A percentile compares a stretch with the other conserved stretches of the same genome.
phyloP scores from a whole-genome alignment of 495 filamentous ascomycete species.

The Annulohypoxylon nitens region DNA sequence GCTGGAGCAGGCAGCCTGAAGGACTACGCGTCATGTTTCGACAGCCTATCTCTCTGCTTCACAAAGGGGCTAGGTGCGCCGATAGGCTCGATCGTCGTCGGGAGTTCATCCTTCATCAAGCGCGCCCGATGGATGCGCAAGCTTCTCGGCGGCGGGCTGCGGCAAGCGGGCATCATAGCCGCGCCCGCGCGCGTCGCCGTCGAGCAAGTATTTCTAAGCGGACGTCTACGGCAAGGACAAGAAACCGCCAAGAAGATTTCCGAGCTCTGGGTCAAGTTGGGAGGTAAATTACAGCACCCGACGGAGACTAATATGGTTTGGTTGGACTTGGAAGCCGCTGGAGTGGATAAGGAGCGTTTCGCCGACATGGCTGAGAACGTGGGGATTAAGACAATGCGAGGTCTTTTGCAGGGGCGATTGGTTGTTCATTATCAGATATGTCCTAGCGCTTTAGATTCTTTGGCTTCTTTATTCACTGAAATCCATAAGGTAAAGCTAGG shows the following conservation, averaged over 20 bases:
- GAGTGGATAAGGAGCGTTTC: neutral
- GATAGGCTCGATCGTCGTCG: conserved; percentile 83
- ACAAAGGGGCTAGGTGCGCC: conserved; percentile 92
- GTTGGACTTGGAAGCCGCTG: conserved; percentile 74
- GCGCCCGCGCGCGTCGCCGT: conserved; percentile 74
- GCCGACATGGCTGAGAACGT: conserved; percentile 2
- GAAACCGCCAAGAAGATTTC: conserved; percentile 74
- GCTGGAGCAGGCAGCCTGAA: conserved; percentile 70
- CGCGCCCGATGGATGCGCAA: conserved; percentile 86
- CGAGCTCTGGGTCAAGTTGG: conserved; percentile 71
- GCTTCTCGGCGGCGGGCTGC: conserved; percentile 82
- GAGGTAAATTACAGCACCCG: conserved; percentile 69
- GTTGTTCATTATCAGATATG: conserved; percentile 14
- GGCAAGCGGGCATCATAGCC: conserved; percentile 78
- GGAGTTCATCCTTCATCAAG: conserved; percentile 73
- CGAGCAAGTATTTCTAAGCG: conserved; percentile 77
- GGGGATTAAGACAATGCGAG: conserved; percentile 7
- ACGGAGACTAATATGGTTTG: conserved; percentile 96
- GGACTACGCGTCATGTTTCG: conserved; percentile 79
- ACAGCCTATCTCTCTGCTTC: conserved; percentile 87
- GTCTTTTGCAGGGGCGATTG: neutral
- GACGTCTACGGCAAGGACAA: conserved; percentile 71
- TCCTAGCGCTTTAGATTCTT: neutral
- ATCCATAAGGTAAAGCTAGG: neutral
- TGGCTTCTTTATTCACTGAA: neutral